A percentile compares a stretch with the other conserved stretches of the same genome.
phyloP scores from a whole-genome alignment of 306 rosid species.

The Pyrus pyrifolia region DNA sequence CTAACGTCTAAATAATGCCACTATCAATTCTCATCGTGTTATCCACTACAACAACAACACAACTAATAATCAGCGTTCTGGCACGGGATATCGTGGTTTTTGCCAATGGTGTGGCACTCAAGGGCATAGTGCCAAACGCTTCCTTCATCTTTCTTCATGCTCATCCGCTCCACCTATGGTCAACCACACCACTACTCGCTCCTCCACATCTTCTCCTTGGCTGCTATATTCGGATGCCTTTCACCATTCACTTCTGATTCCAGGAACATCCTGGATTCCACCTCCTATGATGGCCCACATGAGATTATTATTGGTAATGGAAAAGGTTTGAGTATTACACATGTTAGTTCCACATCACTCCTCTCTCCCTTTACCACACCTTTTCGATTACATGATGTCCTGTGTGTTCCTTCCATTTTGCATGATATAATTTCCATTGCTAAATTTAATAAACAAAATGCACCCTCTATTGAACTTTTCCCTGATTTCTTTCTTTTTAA shows the following conservation, averaged over 20 bases:
- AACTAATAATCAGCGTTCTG: background rate
- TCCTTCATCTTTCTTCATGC: background rate
- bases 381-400: too few relatives aligned
- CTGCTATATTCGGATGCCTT: background rate
- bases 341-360: too few relatives aligned
- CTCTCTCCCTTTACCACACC: too few relatives aligned
- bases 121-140: background rate
- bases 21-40: background rate
- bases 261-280: background rate
- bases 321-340: background rate
- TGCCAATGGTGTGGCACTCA: background rate
- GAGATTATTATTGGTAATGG: background rate
- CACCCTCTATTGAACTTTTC: too few relatives aligned
- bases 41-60: background rate
- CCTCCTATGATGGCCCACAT: background rate
- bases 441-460: too few relatives aligned
- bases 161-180: background rate
- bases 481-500: too few relatives aligned
- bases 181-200: background rate
- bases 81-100: background rate
- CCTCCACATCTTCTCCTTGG: background rate
- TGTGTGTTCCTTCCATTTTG: too few relatives aligned
- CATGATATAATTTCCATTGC: too few relatives aligned
- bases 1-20: too few relatives aligned
- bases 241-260: background rate